Evolutionary conservation across 2,329 filamentous ascomycete species (phyloP), one percentile per base, ranked within the genome.

Genomic region (Apiospora kogelbergensis): DNA sequence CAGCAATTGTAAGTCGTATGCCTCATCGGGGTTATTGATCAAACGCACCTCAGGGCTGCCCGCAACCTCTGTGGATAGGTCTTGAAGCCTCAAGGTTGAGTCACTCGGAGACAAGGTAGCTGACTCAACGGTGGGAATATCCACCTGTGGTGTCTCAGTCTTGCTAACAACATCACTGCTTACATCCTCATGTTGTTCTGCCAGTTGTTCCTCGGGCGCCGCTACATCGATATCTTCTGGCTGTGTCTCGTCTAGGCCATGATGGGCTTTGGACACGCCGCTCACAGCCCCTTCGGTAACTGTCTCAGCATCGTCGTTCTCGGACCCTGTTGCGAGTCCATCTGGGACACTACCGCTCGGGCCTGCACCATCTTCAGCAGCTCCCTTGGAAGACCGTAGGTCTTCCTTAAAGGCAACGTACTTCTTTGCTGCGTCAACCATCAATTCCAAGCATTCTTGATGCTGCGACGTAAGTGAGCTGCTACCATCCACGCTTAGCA

Each of bases 151-250:
- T 13, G 67, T 72, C 33, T 71, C 71, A 13, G 45, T 66, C 22
- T 69, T 72, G 48, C 42, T 53, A n/a, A 40, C 24, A 20, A 37
- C n/a, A 9, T 72, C 70, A 68, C 40, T 63, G 46, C 30, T 70
- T 2, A 70, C 65, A 6, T 71, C 70, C 6, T 77, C 76, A 40
- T 76, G 73, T 7, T 71, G 65, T 3, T 81, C 78, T 2, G 78
- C 69, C 24, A 81, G 75, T 65, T 80, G 73, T 37, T 79, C 81
- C 41, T 82, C 80, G 0, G 81, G 82, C 42, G 81, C 81, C 69
- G 83, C 82, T 30, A 88, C 81, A 63, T 86, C 80, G 65, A 88
- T 86, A 68, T 88, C 85, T 2, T 87, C 85, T 0, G 84, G 83
- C 5, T 73, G 76, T 4, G 76, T 68, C 5, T 76, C 68, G 1